These are phyloP conservation scores for Corniculantispora saksenae DNA, from an alignment of 2,329 filamentous ascomycete genomes.

Conservation along the genomic window DNA sequence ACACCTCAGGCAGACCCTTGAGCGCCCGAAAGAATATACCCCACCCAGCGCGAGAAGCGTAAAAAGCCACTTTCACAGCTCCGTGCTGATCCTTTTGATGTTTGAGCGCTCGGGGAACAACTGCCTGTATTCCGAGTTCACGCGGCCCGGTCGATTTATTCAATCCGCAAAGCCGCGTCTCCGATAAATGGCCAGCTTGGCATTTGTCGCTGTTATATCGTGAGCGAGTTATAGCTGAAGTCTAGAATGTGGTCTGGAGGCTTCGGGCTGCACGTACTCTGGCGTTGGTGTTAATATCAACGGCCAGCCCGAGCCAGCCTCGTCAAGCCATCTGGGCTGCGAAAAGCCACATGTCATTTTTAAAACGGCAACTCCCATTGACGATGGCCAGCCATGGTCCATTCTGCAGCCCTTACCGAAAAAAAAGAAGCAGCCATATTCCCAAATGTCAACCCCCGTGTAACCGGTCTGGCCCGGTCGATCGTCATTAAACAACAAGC, in stretches of 20 bases:
- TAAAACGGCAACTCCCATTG: too few relatives aligned
- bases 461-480: too few relatives aligned
- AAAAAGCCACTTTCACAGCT: neutral
- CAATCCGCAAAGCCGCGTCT: neutral
- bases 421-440: too few relatives aligned
- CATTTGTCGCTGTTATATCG: too few relatives aligned
- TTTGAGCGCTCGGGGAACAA: neutral
- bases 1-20: neutral
- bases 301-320: neutral
- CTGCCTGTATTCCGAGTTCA: neutral
- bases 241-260: too few relatives aligned
- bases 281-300: neutral
- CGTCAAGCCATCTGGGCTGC: neutral
- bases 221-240: too few relatives aligned
- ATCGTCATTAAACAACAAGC: too few relatives aligned
- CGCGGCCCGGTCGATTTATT: neutral
- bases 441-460: neutral
- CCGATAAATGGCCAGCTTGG: constrained; percentile 6
- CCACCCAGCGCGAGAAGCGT: neutral
- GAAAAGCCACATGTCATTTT: neutral
- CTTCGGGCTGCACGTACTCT: too few relatives aligned
- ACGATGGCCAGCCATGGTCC: too few relatives aligned
- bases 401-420: too few relatives aligned
- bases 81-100: constrained; percentile 1
- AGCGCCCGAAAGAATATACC: neutral